Evolutionary conservation across 2,329 filamentous ascomycete genomes (phyloP), one percentile per base, ranked within the genome.

Genomic region (Ceratocystis diversiconidia): DNA sequence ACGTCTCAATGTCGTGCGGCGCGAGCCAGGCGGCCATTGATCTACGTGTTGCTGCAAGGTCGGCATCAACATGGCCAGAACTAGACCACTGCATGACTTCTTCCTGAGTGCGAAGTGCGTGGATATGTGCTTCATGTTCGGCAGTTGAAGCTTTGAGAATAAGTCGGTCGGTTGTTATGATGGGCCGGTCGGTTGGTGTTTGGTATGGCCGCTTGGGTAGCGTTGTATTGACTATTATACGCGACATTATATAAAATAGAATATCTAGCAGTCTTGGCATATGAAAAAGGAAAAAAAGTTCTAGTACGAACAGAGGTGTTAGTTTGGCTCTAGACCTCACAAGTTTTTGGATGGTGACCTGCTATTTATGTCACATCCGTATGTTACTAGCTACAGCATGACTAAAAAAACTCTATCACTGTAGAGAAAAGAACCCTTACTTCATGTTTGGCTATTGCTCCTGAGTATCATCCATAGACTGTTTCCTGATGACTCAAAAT

Each of bases 61-160:
- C 74, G 64, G 70, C 68, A 73, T 85, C 80, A 7, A 74, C 69
- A 7, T 69, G 65, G 66, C 77, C 79, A 69, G 71, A 69, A 2
- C 68, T 64, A 64, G 84, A 85, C 77, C 80, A 85, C 65, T 73
- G 72, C 86, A 89, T 88, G 60, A 85, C 82, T 69, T 85, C 82
- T 3, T 79, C 77, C 71, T 85, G 77, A 15, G 75, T 76, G 28
- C 85, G 82, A 64, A 89, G 75, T 25, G 73, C 73, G 68, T 82
- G 75, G 17, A 85, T 68, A 5, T 75, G 78, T 1, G 75, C 73
- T 1, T 82, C 74, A 72, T 88, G 84, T 2, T 77, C 74, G 19
- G 77, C 72, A 0, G 70, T 70, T 48, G 82, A 73, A 1, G 80
- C 79, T 17, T 84, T 77, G 63, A 88, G 72, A 30, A 82, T 70